These are phyloP conservation scores for Zymoseptoria brevis DNA, from an alignment of 2,329 filamentous ascomycete species.

Conservation along the genomic window DNA sequence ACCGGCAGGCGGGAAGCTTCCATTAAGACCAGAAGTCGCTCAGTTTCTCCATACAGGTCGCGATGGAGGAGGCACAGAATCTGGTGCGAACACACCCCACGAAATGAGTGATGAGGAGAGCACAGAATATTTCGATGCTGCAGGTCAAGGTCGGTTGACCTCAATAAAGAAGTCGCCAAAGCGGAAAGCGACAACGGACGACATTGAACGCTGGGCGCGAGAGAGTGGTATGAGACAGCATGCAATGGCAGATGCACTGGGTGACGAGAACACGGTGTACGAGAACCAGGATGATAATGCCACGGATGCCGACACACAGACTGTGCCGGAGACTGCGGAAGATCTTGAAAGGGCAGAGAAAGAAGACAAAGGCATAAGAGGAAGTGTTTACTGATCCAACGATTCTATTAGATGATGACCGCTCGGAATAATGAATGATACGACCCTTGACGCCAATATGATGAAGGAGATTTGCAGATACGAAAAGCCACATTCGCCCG, in stretches of 20 bases:
- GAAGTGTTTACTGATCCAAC: constrained; percentile 25
- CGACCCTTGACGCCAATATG: not conserved
- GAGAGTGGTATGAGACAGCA: constrained; percentile 43
- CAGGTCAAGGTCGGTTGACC: constrained; percentile 27
- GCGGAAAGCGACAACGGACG: constrained; percentile 36
- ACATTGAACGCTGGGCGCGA: constrained; percentile 35
- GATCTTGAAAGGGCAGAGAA: constrained; percentile 21
- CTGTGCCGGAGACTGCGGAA: constrained; percentile 2
- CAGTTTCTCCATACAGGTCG: constrained; percentile 24
- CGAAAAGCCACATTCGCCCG: not conserved
- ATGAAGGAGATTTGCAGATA: not conserved
- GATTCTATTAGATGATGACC: not conserved
- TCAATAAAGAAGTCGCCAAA: constrained; percentile 34
- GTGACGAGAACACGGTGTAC: constrained; percentile 33
- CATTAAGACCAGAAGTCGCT: constrained; percentile 7
- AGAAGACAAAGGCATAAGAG: constrained; percentile 23
- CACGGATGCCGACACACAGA: not conserved
- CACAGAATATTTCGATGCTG: constrained; percentile 24
- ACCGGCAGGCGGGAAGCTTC: not conserved
- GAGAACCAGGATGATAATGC: constrained; percentile 6
- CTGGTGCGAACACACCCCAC: constrained; percentile 28
- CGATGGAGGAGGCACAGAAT: constrained; percentile 28
- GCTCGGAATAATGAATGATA: not conserved
- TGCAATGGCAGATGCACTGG: constrained; percentile 38
- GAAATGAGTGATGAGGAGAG: constrained; percentile 36